Conservation (phyloP, 1,139 yeast genomes). For the Magnusiomyces fungicola region DNA sequence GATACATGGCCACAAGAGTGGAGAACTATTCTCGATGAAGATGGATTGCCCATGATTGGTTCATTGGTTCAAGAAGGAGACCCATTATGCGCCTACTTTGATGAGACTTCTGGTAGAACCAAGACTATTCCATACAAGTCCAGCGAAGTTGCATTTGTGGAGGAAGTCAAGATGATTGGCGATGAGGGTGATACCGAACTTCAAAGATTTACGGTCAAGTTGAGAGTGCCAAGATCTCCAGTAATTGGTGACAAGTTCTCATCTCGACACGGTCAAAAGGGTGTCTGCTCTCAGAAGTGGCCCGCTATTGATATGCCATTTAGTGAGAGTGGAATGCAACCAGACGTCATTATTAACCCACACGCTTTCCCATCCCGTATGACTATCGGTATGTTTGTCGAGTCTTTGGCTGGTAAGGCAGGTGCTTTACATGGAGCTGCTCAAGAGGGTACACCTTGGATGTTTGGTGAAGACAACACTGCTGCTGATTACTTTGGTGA, state of each 20-base stretch:
- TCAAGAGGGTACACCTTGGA: conserved; percentile 97
- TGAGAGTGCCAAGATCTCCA: conserved; percentile 86
- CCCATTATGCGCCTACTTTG: conserved; percentile 88
- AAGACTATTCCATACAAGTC: conserved; percentile 91
- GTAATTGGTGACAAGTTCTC: conserved; percentile 97
- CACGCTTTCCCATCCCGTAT: conserved; percentile 99
- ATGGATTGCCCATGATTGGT: conserved; percentile 91
- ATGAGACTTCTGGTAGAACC: conserved; percentile 86
- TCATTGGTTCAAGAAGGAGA: conserved; percentile 88
- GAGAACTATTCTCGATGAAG: conserved; percentile 81
- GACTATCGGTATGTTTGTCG: conserved; percentile 99
- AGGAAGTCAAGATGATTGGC: conserved; percentile 87
- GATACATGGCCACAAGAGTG: conserved; percentile 91
- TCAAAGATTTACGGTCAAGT: conserved; percentile 80
- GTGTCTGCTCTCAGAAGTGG: conserved; percentile 99
- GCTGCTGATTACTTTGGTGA: conserved; percentile 98
- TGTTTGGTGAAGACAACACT: conserved; percentile 80
- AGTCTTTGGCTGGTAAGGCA: conserved; percentile 94
- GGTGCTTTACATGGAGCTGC: conserved; percentile 98
- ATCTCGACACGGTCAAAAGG: conserved; percentile 98
- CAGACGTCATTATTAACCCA: conserved; percentile 97
- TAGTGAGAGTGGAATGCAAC: conserved; percentile 84
- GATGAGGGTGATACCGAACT: conserved; percentile 72
- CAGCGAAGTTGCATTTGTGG: conserved; percentile 89
- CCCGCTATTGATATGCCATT: conserved; percentile 97